Evolutionary conservation across 306 rosid genomes (phyloP).

Genomic region (Acacia melanoxylon): DNA sequence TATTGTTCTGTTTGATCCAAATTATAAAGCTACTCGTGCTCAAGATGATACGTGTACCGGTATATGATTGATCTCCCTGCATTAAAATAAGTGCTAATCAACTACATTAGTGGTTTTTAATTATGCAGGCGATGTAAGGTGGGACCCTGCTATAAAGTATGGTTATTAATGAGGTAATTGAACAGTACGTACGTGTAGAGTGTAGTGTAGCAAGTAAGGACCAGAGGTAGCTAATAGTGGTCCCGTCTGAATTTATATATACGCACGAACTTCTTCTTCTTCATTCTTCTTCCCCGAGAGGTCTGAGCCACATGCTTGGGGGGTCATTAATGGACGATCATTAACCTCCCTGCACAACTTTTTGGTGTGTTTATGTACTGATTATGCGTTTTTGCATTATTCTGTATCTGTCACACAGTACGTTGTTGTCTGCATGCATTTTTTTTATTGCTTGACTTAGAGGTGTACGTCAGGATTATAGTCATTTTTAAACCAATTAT

Average conservation of each 20-base stretch:
- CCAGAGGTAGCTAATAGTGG: constrained; percentile 12
- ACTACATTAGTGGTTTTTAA: background rate
- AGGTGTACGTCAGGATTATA: background rate
- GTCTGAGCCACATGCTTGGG: background rate
- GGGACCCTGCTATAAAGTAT: background rate
- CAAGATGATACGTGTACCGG: background rate
- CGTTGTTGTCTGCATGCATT: background rate
- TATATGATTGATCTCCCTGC: background rate
- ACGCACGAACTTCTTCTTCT: constrained; percentile 20
- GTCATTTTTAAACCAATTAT: background rate
- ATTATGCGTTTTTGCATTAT: background rate
- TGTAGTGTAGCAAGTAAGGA: background rate
- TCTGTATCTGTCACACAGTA: background rate
- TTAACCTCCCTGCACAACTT: background rate
- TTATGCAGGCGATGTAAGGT: background rate
- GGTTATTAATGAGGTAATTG: background rate
- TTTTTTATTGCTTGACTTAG: background rate
- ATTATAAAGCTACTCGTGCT: background rate
- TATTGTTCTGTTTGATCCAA: background rate
- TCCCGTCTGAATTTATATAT: constrained; percentile 13
- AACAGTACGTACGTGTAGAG: no score
- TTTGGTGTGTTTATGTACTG: background rate
- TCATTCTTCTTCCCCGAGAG: background rate
- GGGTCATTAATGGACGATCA: background rate
- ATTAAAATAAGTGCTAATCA: background rate